These are phyloP conservation scores for Aspergillus sclerotiicarbonarius DNA, from an alignment of 495 filamentous ascomycete species.

Conservation along the genomic window DNA sequence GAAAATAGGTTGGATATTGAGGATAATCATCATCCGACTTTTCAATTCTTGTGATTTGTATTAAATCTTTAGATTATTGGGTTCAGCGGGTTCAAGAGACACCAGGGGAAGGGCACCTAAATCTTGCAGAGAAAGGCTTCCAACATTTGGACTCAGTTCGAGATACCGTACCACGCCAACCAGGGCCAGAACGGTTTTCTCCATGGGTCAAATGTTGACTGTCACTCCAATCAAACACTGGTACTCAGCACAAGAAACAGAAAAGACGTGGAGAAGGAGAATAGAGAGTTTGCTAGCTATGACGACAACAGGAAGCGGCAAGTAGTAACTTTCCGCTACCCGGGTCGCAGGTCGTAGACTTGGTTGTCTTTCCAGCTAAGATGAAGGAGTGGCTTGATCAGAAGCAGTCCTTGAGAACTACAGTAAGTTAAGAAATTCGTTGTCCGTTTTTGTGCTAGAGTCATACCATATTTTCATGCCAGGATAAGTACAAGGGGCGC, in stretches of 20 bases:
- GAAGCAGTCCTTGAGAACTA: neutral
- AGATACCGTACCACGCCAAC: constrained; percentile 23
- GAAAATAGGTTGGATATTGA: neutral
- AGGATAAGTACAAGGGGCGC: constrained; percentile 30
- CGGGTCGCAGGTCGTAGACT: neutral
- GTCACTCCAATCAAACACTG: constrained; percentile 16
- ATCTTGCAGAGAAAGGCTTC: constrained; percentile 21
- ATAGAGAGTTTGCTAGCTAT: constrained; percentile 1
- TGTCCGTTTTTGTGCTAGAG: constrained; percentile 18
- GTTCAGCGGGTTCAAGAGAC: neutral
- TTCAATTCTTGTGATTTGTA: neutral
- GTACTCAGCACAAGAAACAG: constrained; percentile 15
- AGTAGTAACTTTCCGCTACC: neutral
- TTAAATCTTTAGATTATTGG: neutral
- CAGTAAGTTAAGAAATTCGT: constrained; percentile 21
- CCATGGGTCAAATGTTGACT: constrained; percentile 17
- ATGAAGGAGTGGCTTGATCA: constrained; percentile 1
- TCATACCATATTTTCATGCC: constrained; percentile 28
- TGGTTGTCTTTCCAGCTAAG: neutral
- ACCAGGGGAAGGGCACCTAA: constrained; percentile 12
- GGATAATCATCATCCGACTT: neutral
- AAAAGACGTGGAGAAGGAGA: constrained; percentile 14
- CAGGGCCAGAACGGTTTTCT: constrained; percentile 22
- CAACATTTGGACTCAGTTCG: constrained; percentile 29
- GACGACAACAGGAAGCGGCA: constrained; percentile 2